Base-by-base conservation (phyloP, 768 basidiomycete genomes). In the Fomitopsis pulvina region DNA sequence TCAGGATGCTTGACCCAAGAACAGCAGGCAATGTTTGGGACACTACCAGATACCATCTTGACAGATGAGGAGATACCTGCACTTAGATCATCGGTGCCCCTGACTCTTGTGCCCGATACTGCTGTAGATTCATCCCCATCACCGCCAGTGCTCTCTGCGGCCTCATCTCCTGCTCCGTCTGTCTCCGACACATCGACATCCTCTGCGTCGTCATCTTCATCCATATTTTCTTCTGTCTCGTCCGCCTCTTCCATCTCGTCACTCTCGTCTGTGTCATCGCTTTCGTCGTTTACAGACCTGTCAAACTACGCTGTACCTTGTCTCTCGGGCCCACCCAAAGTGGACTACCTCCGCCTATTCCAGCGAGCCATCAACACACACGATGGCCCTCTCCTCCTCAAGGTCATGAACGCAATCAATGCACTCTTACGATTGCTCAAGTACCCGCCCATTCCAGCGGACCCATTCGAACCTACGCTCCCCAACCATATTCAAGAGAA, bases 341-440 rank as follows among this genome's bases (percentile, higher is more conserved):
- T 63, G 7, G 65, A 78, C 49, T 65, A 75, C 48, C 74, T 91
- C 11, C 79, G 81, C 40, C 68, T 76, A 3, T 66, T 92, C 28
- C 81, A 83, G 55, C 81, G 83, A 25, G 86, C 89, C 10, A 78
- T 89, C 38, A 73, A 83, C 61, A 71, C 68, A 8, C 79, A 72
- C 43, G 79, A 92, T 52, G 89, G 90, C 0, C 87, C 87, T 0
- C 71, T 82, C 24, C 90, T 92, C 61, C 59, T 87, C 24, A 64
- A 70, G 14, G 77, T 83, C 16, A 76, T 93, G 58, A 64, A 72
- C 34, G 67, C 65, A 0, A 77, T 91, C 60, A 90, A 90, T 61
- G 59, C 65, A 1, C 66, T 87, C 28, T 66, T 93, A 14, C 76
- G 77, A 32, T 57, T 59, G 1, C 70, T 90, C 55, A 92, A 90